These are phyloP conservation scores for Mycosphaerella arachidis DNA, from an alignment of 2,329 filamentous ascomycete species.

Conservation along the genomic window DNA sequence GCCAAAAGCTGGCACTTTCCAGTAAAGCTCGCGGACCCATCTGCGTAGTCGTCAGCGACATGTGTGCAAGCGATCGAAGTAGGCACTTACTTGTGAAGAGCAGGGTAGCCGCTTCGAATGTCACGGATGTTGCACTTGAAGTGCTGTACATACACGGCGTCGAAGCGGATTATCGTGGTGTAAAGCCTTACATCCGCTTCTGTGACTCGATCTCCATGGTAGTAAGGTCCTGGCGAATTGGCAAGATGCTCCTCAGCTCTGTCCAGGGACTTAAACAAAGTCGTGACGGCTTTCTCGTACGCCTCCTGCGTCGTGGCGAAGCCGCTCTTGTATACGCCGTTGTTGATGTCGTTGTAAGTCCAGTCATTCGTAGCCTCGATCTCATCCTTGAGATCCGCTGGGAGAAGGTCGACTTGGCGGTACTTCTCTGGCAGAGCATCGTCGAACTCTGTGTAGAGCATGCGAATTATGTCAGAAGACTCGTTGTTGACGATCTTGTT, in stretches of 20 bases:
- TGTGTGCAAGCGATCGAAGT: too few relatives aligned
- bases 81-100: conserved; percentile 54
- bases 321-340: conserved; percentile 49
- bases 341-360: conserved; percentile 52
- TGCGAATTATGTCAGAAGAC: conserved; percentile 86
- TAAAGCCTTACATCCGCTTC: conserved; percentile 50
- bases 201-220: conserved; percentile 44
- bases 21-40: conserved; percentile 82
- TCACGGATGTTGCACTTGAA: conserved; percentile 80
- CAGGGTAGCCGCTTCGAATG: conserved; percentile 77
- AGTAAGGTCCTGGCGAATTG: conserved; percentile 42
- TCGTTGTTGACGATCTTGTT: conserved; percentile 85
- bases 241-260: conserved; percentile 43
- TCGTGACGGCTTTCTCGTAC: conserved; percentile 44
- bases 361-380: conserved; percentile 50
- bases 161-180: conserved; percentile 60
- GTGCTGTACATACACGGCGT: conserved; percentile 52
- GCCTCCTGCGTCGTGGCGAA: conserved; percentile 52
- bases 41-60: conserved; percentile 8
- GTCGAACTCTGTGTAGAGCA: conserved; percentile 81
- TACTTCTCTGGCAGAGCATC: conserved; percentile 42
- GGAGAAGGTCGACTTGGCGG: conserved; percentile 43
- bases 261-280: conserved; percentile 47
- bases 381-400: conserved; percentile 39
- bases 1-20: conserved; percentile 71